These are phyloP conservation scores for Infundibulicybe gibba DNA, from an alignment of 768 basidiomycete species.

Conservation along the genomic window DNA sequence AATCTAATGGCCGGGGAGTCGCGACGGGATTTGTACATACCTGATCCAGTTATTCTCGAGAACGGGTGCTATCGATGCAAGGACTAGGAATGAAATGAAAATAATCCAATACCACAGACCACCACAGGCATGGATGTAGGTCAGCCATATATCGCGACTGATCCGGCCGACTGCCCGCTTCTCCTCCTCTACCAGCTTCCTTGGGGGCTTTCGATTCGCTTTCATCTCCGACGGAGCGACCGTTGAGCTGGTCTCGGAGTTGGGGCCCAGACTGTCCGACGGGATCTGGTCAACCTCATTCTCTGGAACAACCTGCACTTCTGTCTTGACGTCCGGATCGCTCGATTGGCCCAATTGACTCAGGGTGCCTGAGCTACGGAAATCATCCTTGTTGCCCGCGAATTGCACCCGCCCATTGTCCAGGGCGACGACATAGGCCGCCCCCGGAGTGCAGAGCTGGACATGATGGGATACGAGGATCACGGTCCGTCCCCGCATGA, in stretches of 20 bases:
- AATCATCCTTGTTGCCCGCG: slow-evolving; percentile 61
- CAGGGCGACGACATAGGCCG: slow-evolving; percentile 78
- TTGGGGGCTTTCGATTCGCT: slow-evolving; percentile 52
- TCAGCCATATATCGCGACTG: slow-evolving; percentile 59
- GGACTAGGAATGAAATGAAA: slow-evolving; percentile 47
- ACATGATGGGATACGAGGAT: slow-evolving; percentile 96
- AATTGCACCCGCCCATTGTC: slow-evolving; percentile 81
- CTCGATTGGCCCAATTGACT: slow-evolving; percentile 61
- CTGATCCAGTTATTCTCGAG: slow-evolving; percentile 71
- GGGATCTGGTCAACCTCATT: slow-evolving; percentile 1
- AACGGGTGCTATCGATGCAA: slow-evolving; percentile 64
- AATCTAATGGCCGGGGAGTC: neutral
- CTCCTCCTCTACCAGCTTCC: slow-evolving; percentile 86
- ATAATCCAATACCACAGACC: slow-evolving; percentile 51
- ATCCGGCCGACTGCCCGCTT: slow-evolving; percentile 75
- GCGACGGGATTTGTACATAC: slow-evolving; percentile 19
- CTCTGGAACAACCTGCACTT: slow-evolving; percentile 41
- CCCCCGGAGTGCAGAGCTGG: slow-evolving; percentile 78
- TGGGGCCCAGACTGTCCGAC: slow-evolving; percentile 2
- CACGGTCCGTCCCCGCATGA: slow-evolving; percentile 79
- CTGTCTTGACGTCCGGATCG: slow-evolving; percentile 25
- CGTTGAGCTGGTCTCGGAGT: slow-evolving; percentile 29
- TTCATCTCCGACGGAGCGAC: slow-evolving; percentile 22
- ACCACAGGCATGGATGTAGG: slow-evolving; percentile 51
- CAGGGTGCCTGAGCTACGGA: slow-evolving; percentile 67